Base-by-base conservation (phyloP, 768 basidiomycete species). In the Boletales sp. region DNA sequence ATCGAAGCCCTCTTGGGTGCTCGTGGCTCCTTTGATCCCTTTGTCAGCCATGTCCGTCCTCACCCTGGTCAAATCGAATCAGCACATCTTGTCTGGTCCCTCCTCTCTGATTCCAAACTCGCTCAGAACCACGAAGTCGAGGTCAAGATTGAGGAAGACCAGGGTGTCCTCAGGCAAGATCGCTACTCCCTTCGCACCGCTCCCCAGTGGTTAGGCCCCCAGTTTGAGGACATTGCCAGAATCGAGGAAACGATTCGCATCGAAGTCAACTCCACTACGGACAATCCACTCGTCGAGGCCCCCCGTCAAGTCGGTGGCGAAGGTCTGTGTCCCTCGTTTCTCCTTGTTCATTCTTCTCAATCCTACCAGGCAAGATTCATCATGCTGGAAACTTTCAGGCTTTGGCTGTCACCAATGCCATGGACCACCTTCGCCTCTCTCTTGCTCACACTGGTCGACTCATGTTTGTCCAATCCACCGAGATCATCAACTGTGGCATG, bases 311-410 rank as follows among this genome's bases (percentile, higher is more conserved):
- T 76, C 37, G 53, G 57, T 18, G 51, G 18, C 2, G 37, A 66
- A 42, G 67, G 62, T 65, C 12, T 12, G 57, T 49, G 11, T 14
- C 11, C 9, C 2, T n/a, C n/a, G 1, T 5, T 6, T 38, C 13
- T 33, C 8, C 0, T 19, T 9, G 2, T 11, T 32, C n/a, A 5
- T 1, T 7, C 13, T 2, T 34, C 48, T 55, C 33, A 63, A 17
- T 9, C 11, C 5, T 18, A 8, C 18, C 5, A 64, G 81, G 82
- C 2, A 72, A 70, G 45, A 74, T 91, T 17, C 87, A 91, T 64
- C 79, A 91, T 49, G 91, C 89, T 30, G 91, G 91, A 14, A 93
- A 93, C 65, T 94, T 94, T 80, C 90, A 93, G 63, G 88, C 89
- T 0, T 86, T 90, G 78, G 75, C 88, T 4, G 82, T 93, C 36